phyloP scores from a whole-genome alignment of 257 asterid genomes.

The Plectranthus barbatus region DNA sequence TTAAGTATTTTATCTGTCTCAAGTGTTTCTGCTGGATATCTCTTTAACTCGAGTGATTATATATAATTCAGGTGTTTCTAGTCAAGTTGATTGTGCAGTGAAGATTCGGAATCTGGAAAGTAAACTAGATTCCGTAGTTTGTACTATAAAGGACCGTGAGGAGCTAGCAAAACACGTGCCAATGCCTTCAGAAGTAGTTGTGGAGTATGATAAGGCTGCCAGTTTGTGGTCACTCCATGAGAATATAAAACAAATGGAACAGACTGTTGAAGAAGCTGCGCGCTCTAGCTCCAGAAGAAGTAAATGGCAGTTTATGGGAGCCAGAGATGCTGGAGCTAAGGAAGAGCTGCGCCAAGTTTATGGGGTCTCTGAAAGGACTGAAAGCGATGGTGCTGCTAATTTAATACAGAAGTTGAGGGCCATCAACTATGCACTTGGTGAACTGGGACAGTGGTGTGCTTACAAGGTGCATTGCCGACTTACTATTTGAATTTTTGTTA shows the following conservation, averaged over 20 bases:
- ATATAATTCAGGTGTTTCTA: constrained; percentile 71
- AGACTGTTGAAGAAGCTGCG: constrained; percentile 87
- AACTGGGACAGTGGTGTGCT: constrained; percentile 99
- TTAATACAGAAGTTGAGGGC: constrained; percentile 95
- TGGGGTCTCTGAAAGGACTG: constrained; percentile 98
- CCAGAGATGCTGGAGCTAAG: constrained; percentile 98
- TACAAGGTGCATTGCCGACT: constrained; percentile 52
- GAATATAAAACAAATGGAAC: constrained; percentile 91
- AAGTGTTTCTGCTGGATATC: neutral
- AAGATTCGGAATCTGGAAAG: constrained; percentile 93
- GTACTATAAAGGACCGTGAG: constrained; percentile 89
- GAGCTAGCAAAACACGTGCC: constrained; percentile 98
- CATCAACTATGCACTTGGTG: constrained; percentile 93
- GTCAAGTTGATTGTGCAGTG: constrained; percentile 96
- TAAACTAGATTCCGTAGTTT: constrained; percentile 81
- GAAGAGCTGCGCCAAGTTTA: constrained; percentile 89
- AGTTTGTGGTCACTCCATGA: constrained; percentile 95
- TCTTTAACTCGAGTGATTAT: constrained; percentile 2
- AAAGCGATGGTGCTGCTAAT: constrained; percentile 98
- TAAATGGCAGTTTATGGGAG: constrained; percentile 99
- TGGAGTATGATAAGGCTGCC: constrained; percentile 93
- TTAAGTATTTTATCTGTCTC: neutral
- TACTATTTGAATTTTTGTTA: neutral
- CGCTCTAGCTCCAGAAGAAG: constrained; percentile 89
- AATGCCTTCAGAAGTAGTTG: constrained; percentile 91